A percentile compares a stretch with the other conserved stretches of the same genome.
phyloP scores from a whole-genome alignment of 768 basidiomycete species.

The Tubosaeta brunneosetosa region DNA sequence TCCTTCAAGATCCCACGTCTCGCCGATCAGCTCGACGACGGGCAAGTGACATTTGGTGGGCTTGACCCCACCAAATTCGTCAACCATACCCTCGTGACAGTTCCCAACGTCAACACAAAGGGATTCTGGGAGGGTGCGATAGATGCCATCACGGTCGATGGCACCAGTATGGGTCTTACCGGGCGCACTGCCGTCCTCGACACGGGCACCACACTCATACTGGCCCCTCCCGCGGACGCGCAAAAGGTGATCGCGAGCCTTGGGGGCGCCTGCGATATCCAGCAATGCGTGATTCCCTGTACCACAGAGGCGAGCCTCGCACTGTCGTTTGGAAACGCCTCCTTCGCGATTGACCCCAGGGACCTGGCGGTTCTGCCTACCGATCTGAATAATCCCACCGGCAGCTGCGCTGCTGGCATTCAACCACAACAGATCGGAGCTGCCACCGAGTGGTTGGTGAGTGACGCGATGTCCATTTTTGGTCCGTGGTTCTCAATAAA shows the following conservation, averaged over 20 bases:
- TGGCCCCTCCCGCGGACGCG: slow-evolving; percentile 46
- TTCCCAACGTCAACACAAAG: slow-evolving; percentile 56
- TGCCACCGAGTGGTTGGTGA: slow-evolving; percentile 62
- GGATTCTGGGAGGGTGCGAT: slow-evolving; percentile 83
- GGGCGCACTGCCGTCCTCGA: slow-evolving; percentile 68
- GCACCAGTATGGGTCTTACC: slow-evolving; percentile 43
- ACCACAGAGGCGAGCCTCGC: slow-evolving; percentile 48
- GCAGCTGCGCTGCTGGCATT: slow-evolving; percentile 71
- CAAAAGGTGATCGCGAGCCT: slow-evolving; percentile 54
- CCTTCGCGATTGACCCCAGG: slow-evolving; percentile 59
- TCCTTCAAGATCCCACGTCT: slow-evolving; percentile 80
- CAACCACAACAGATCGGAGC: slow-evolving; percentile 56
- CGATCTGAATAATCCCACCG: slow-evolving; percentile 45
- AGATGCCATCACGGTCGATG: slow-evolving; percentile 56
- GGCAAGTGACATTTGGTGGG: slow-evolving; percentile 78
- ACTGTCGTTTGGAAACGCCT: slow-evolving; percentile 52
- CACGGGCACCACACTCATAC: slow-evolving; percentile 45
- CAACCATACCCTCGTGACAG: slow-evolving; percentile 47
- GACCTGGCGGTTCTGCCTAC: slow-evolving; percentile 61
- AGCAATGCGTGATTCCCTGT: slow-evolving; percentile 64
- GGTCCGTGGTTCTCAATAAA: background rate
- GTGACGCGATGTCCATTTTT: slow-evolving; percentile 18
- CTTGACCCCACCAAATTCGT: slow-evolving; percentile 70
- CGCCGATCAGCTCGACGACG: slow-evolving; percentile 59
- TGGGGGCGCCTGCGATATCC: slow-evolving; percentile 46